Percentiles rank a stretch among this genome's conserved stretches.
Conservation (phyloP, 2,329 filamentous ascomycete species). For the Penicillium sp. region DNA sequence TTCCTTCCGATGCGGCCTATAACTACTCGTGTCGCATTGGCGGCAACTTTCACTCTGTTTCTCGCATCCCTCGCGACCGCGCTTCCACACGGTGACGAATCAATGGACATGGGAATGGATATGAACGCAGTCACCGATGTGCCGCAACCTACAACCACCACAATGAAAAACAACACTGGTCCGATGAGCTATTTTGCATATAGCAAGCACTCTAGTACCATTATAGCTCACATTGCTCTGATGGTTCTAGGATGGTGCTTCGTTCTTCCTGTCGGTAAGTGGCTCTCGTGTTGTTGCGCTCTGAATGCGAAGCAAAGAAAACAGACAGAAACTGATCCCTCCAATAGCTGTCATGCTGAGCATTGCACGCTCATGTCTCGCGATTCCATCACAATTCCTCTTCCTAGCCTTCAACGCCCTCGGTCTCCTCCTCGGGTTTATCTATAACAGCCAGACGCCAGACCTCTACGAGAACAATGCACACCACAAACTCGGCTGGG, state of each 20-base stretch:
- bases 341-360: constrained; percentile 78
- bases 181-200: constrained; percentile 48
- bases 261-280: constrained; percentile 68
- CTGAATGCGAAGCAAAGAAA: background rate
- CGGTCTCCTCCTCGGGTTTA: constrained; percentile 63
- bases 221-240: constrained; percentile 68
- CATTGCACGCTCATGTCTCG: constrained; percentile 72
- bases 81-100: constrained; percentile 36
- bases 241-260: constrained; percentile 74
- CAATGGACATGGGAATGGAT: constrained; percentile 28
- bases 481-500: constrained; percentile 88
- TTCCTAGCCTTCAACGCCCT: constrained; percentile 65
- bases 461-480: constrained; percentile 84
- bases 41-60: constrained; percentile 20
- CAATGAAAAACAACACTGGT: constrained; percentile 21
- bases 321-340: background rate
- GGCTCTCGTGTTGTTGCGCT: background rate
- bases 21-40: constrained; percentile 29
- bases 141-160: constrained; percentile 17
- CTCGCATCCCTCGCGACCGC: constrained; percentile 34
- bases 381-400: constrained; percentile 65
- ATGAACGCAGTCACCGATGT: constrained; percentile 22
- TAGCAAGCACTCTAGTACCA: constrained; percentile 44
- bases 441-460: constrained; percentile 79
- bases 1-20: constrained; percentile 27